phyloP scores from a whole-genome alignment of 106 monocot genomes.

The Ottelia alismoides region DNA sequence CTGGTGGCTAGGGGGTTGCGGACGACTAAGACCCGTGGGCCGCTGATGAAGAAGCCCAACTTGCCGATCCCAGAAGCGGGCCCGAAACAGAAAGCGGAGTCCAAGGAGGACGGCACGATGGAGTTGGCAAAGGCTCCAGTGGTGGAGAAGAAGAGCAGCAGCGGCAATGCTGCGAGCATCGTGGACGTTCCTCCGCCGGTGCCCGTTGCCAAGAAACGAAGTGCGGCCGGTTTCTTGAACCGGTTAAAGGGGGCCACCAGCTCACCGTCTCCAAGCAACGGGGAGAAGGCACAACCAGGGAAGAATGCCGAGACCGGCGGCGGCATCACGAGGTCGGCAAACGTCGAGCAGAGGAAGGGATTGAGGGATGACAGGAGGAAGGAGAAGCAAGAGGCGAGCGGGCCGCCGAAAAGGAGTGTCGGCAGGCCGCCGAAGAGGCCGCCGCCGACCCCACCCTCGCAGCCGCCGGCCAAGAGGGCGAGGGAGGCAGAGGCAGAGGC shows the following conservation, averaged over 20 bases:
- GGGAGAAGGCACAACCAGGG: not conserved
- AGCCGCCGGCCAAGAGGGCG: constrained; percentile 8
- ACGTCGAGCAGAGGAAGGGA: not conserved
- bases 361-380: constrained; percentile 2
- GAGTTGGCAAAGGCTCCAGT: not conserved
- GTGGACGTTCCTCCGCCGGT: not conserved
- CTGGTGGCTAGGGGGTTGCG: constrained; percentile 24
- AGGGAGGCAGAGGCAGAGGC: constrained; percentile 5
- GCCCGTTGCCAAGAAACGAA: constrained; percentile 33
- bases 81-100: not conserved
- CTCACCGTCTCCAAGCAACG: constrained; percentile 6
- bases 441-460: constrained; percentile 13
- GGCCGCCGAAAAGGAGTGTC: constrained; percentile 24
- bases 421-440: constrained; percentile 49
- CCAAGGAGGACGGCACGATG: not conserved
- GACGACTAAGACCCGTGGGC: constrained; percentile 28
- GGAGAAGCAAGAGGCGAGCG: constrained; percentile 12
- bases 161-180: not conserved
- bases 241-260: constrained; percentile 23
- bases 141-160: constrained; percentile 25
- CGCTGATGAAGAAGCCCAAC: constrained; percentile 2
- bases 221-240: constrained; percentile 37
- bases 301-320: not conserved
- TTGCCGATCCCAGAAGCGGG: not conserved
- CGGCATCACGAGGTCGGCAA: too few relatives aligned